A percentile compares a stretch with the other conserved stretches of the same genome.
These are phyloP conservation scores for Gymnopilus junonius DNA, from an alignment of 768 basidiomycete species.

Conservation along the genomic window DNA sequence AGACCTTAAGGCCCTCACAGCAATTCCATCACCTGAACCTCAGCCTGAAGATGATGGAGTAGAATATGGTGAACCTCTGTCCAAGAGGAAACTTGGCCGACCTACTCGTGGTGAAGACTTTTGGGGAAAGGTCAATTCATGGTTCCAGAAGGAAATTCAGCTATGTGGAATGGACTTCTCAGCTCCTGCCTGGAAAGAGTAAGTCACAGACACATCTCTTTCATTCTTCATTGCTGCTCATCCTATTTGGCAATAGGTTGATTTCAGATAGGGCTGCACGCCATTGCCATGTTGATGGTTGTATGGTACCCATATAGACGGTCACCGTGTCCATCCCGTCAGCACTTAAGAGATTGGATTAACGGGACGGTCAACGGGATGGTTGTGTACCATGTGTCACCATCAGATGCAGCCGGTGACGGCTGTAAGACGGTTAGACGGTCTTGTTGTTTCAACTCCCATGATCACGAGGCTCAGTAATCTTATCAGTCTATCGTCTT, in stretches of 20 bases:
- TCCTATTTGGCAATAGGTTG: no score
- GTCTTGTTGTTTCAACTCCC: no score
- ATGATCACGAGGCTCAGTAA: no score
- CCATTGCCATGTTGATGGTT: not conserved
- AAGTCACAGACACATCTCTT: not conserved
- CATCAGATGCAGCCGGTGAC: no score
- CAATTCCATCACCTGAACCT: not conserved
- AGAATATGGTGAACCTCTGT: not conserved
- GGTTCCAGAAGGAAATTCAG: not conserved
- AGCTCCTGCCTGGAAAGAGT: not conserved
- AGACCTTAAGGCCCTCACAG: not conserved
- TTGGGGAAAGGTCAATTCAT: conserved; percentile 2
- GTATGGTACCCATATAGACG: not conserved
- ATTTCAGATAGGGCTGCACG: not conserved
- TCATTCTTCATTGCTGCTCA: no score
- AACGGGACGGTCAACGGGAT: not conserved
- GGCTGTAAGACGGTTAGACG: no score
- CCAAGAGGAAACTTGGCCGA: not conserved
- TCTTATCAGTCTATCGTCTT: no score
- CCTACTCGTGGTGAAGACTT: conserved; percentile 1
- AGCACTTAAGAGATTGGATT: not conserved
- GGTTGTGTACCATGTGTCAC: no score
- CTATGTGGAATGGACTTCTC: not conserved
- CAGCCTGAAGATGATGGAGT: not conserved
- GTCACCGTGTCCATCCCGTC: not conserved